Conservation (phyloP, 164 flowering plant species). For the Magnolia kwangsiensis region DNA sequence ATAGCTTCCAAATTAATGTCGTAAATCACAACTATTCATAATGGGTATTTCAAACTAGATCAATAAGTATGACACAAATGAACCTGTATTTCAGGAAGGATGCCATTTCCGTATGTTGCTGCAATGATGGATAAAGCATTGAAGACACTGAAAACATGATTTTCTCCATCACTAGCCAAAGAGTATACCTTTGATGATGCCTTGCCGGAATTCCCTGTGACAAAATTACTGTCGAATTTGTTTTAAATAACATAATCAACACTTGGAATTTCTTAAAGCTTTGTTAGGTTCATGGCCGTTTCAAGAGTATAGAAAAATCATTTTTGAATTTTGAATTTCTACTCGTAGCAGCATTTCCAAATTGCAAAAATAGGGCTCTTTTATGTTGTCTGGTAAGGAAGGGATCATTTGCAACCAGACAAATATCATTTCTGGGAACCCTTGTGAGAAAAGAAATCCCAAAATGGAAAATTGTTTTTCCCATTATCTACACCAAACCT, state of each 20-base stretch:
- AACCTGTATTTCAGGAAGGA: constrained; percentile 97
- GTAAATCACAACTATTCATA: too few relatives aligned
- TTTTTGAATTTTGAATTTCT: background rate
- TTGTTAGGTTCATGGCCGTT: too few relatives aligned
- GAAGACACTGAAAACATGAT: constrained; percentile 57
- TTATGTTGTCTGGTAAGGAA: background rate
- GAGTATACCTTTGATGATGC: constrained; percentile 70
- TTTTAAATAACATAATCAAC: constrained; percentile 7
- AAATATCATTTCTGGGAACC: background rate
- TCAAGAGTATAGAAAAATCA: too few relatives aligned
- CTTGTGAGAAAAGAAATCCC: background rate
- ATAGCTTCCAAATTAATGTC: too few relatives aligned
- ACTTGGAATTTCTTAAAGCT: background rate
- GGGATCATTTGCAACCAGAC: background rate
- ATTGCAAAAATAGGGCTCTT: background rate
- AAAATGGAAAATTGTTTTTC: background rate
- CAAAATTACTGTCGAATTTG: background rate
- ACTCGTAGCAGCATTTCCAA: background rate
- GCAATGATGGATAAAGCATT: constrained; percentile 84
- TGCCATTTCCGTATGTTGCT: constrained; percentile 90
- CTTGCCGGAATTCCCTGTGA: constrained; percentile 61
- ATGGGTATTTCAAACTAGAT: too few relatives aligned
- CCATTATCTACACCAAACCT: too few relatives aligned
- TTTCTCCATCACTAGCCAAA: constrained; percentile 26
- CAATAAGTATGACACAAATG: background rate